A percentile compares a stretch with the other conserved stretches of the same genome.
These are phyloP conservation scores for Fusarium beomiforme DNA, from an alignment of 2,329 filamentous ascomycete species.

Conservation along the genomic window DNA sequence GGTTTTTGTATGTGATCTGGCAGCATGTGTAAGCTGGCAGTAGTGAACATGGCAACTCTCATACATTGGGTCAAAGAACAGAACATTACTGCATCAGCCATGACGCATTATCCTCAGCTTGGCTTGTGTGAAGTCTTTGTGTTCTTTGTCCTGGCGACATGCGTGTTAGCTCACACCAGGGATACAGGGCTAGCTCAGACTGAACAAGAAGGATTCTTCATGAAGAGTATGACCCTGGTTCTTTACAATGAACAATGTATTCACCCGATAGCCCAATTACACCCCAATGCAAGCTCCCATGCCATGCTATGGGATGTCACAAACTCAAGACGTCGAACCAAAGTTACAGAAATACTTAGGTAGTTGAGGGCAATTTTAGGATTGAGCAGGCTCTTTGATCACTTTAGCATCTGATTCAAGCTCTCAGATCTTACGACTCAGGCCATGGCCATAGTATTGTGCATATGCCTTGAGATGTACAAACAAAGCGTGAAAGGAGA, in stretches of 20 bases:
- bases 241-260: too few species aligned
- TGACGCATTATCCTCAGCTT: neutral
- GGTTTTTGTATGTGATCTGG: neutral
- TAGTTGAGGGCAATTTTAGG: too few species aligned
- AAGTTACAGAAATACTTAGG: too few species aligned
- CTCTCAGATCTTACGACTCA: too few species aligned
- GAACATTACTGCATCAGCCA: neutral
- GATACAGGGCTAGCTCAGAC: too few species aligned
- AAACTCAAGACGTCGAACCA: too few species aligned
- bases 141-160: neutral
- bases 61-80: neutral
- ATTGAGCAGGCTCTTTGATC: too few species aligned
- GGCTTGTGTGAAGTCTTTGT: neutral
- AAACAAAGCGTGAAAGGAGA: neutral
- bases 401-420: too few species aligned
- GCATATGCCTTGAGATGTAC: neutral
- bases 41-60: neutral
- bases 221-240: neutral
- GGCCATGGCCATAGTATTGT: too few species aligned
- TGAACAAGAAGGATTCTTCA: neutral
- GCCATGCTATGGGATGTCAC: neutral
- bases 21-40: neutral
- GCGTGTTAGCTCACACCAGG: neutral
- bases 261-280: neutral
- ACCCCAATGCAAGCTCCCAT: too few species aligned